A percentile compares a stretch with the other conserved stretches of the same genome.
Evolutionary conservation across 495 filamentous ascomycete genomes (phyloP).

Genomic region (Aspergillus funiculosus): DNA sequence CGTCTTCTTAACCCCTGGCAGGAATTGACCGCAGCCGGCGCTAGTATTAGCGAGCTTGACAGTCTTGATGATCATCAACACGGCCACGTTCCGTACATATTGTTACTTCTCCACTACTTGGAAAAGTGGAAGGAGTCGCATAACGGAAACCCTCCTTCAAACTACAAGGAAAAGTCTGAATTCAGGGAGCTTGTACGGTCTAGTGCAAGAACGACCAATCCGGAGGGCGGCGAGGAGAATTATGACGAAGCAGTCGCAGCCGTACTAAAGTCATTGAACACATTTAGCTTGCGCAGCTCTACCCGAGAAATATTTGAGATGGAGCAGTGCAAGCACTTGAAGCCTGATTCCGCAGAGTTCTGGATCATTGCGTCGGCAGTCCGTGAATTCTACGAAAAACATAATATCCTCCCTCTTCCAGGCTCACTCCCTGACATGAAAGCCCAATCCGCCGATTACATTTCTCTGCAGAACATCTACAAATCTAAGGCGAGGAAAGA

Average conservation of each 20-base stretch:
- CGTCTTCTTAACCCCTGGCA: conserved; percentile 84
- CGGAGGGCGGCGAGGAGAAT: conserved; percentile 94
- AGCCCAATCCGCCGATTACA: conserved; percentile 85
- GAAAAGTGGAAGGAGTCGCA: conserved; percentile 74
- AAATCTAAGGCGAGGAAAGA: conserved; percentile 82
- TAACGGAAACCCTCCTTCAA: conserved; percentile 59
- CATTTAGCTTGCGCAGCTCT: conserved; percentile 57
- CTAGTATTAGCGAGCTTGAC: conserved; percentile 61
- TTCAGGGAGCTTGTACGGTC: conserved; percentile 65
- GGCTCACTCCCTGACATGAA: conserved; percentile 98
- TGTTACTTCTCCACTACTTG: conserved; percentile 80
- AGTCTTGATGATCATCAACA: conserved; percentile 74
- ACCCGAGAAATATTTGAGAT: conserved; percentile 76
- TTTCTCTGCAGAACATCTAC: conserved; percentile 89
- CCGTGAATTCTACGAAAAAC: conserved; percentile 61
- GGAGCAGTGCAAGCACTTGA: conserved; percentile 47
- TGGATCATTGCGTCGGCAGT: conserved; percentile 89
- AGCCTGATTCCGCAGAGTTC: conserved; percentile 51
- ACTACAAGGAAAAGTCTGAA: conserved; percentile 80
- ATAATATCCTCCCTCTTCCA: conserved; percentile 72
- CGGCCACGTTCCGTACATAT: conserved; percentile 85
- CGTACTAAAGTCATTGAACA: conserved; percentile 74
- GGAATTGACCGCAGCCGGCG: conserved; percentile 58
- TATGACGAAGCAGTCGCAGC: conserved; percentile 88
- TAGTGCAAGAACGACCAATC: conserved; percentile 62